A percentile compares a stretch with the other conserved stretches of the same genome.
These are phyloP conservation scores for Coprinopsis strossmayeri DNA, from an alignment of 768 basidiomycete genomes.

Conservation along the genomic window DNA sequence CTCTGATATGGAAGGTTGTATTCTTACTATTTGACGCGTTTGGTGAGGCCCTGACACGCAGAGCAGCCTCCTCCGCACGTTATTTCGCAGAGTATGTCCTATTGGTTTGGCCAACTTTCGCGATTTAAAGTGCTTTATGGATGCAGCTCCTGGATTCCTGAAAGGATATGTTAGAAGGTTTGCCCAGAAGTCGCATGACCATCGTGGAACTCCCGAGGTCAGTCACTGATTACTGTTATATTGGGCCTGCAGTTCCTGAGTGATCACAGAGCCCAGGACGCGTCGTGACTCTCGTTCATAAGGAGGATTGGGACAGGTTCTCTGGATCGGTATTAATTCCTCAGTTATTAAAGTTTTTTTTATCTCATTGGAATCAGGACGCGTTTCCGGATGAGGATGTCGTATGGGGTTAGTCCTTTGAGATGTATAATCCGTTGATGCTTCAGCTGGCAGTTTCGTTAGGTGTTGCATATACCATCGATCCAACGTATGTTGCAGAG, in stretches of 20 bases:
- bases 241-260: not conserved
- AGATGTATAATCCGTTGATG: not conserved
- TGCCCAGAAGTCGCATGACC: conserved; percentile 88
- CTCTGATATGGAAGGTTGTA: conserved; percentile 82
- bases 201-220: conserved; percentile 85
- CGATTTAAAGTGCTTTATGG: not conserved
- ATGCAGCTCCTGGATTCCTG: conserved; percentile 68
- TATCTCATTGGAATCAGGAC: conserved; percentile 35
- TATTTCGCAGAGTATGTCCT: conserved; percentile 51
- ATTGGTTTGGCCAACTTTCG: not conserved
- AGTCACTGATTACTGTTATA: conserved; percentile 7
- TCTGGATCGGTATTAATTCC: conserved; percentile 49
- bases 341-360: not conserved
- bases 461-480: conserved; percentile 88
- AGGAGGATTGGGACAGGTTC: conserved; percentile 80
- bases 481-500: conserved; percentile 64
- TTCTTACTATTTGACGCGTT: not conserved
- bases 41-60: not conserved
- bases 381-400: conserved; percentile 65
- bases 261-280: conserved; percentile 64
- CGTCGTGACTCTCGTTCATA: conserved; percentile 85
- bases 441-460: not conserved
- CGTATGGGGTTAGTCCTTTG: conserved; percentile 66
- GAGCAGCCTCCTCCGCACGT: conserved; percentile 78
- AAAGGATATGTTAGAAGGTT: conserved; percentile 90